Base-by-base conservation (phyloP, 441 rosid genomes). In the Metrosideros polymorpha region DNA sequence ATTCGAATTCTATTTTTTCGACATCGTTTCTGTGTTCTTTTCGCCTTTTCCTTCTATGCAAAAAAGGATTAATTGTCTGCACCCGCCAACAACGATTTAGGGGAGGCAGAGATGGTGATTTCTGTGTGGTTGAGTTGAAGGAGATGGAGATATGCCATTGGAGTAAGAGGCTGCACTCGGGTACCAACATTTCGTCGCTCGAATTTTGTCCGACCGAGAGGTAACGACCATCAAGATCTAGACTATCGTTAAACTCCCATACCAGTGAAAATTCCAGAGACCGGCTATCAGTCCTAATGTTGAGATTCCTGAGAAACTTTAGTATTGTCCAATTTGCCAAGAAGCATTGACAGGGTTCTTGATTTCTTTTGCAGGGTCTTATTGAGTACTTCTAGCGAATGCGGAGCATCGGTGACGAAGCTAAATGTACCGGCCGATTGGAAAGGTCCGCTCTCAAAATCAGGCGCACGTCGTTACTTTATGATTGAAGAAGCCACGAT, bases 71-170 rank as follows among this genome's bases (percentile, higher is more conserved):
- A 22, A 71, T 22, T 71, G 47, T 39, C 47, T 71, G 79, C 47
- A 39, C 15, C n/a, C 4, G 6, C 17, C 27, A 39, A 71, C 43
- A 18, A 63, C 45, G 35, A 10, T 17, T 10, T 85, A 96, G 99
- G 89, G 99, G 97, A 89, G 96, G 98, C 91, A 95, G 92, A 89
- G 98, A 96, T 85, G 99, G 99, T 76, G 98, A 96, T 86, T 87
- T 95, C 35, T 93, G 96, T 75, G 98, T 95, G 29, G 98, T 93
- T n/a, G 95, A 98, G 87, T 92, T 95, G 18, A 95, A 93, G 91
- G 96, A 95, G 85, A 98, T 98, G 99, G 98, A 95, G 88, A 89
- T 96, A 53, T 90, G 91, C 88, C 99, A 96, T 87, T 93, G 93
- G 93, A 98, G 98, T 87, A 95, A 90, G 93, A 95, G 98, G 93